Conservation (phyloP, 768 basidiomycete genomes). For the Lentinula sp. region DNA sequence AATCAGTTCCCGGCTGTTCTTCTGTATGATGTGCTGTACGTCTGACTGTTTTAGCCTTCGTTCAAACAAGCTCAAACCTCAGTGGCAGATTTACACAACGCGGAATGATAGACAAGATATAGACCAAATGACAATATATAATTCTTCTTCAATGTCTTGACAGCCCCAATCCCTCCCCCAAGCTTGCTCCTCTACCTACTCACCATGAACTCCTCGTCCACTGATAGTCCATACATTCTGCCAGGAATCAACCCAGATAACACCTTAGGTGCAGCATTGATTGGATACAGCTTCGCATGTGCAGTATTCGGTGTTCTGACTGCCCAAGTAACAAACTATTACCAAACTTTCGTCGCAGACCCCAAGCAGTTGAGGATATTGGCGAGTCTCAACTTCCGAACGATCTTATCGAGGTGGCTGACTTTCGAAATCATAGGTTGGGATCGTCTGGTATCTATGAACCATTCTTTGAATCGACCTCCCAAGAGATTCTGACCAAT, state of each 20-base stretch:
- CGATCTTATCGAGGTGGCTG: not conserved
- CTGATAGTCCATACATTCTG: not conserved
- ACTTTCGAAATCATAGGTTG: not conserved
- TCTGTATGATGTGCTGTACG: no score
- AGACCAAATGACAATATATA: no score
- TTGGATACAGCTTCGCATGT: not conserved
- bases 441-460: not conserved
- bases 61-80: no score
- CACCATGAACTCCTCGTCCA: not conserved
- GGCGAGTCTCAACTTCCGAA: not conserved
- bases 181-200: not conserved
- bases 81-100: no score
- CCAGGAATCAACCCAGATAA: not conserved
- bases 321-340: not conserved
- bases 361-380: not conserved
- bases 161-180: not conserved
- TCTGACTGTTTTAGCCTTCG: no score
- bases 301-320: not conserved
- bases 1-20: no score
- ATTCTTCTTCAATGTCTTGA: not conserved
- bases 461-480: not conserved
- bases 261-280: not conserved
- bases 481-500: not conserved
- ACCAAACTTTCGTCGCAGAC: not conserved
- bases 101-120: no score